These are phyloP conservation scores for Phytophthora capsici DNA, from an alignment of 352 stramenopile species.

Conservation along the genomic window DNA sequence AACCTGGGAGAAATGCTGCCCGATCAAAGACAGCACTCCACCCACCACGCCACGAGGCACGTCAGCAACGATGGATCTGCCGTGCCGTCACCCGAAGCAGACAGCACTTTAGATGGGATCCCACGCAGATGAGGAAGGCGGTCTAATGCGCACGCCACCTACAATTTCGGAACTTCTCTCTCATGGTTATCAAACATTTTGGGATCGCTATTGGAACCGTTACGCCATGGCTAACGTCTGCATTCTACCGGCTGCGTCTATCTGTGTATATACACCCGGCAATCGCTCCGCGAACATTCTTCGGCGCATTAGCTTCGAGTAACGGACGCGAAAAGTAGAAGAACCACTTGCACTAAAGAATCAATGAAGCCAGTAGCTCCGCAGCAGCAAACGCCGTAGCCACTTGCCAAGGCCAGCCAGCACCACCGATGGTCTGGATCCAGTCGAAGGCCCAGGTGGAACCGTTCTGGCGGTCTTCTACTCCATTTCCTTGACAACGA, in stretches of 20 bases:
- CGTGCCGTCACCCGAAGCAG: conserved; percentile 6
- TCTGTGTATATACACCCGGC: conserved; percentile 29
- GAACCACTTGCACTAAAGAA: conserved; percentile 1
- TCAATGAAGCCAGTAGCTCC: conserved; percentile 8
- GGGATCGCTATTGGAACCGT: conserved; percentile 14
- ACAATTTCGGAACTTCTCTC: conserved; percentile 21
- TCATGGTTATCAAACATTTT: conserved; percentile 38
- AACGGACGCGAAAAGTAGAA: conserved; percentile 25
- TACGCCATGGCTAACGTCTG: conserved; percentile 17
- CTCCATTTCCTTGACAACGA: conserved; percentile 82
- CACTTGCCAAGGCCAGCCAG: conserved; percentile 9
- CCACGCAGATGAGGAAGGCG: conserved; percentile 8
- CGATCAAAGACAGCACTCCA: conserved; percentile 26
- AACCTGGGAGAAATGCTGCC: conserved; percentile 13
- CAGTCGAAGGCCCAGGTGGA: conserved; percentile 4
- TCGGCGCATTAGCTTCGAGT: conserved; percentile 22
- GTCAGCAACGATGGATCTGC: conserved; percentile 15
- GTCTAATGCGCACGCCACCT: conserved; percentile 26
- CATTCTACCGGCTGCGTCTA: background rate
- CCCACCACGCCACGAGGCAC: conserved; percentile 36
- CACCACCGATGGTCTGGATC: background rate
- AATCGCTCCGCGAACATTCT: conserved; percentile 31
- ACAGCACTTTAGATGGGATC: conserved; percentile 5
- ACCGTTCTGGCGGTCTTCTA: conserved; percentile 47
- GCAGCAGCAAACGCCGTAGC: background rate